These are phyloP conservation scores for Schizochytrium sp. DNA, from an alignment of 108 stramenopile genomes.

Conservation along the genomic window DNA sequence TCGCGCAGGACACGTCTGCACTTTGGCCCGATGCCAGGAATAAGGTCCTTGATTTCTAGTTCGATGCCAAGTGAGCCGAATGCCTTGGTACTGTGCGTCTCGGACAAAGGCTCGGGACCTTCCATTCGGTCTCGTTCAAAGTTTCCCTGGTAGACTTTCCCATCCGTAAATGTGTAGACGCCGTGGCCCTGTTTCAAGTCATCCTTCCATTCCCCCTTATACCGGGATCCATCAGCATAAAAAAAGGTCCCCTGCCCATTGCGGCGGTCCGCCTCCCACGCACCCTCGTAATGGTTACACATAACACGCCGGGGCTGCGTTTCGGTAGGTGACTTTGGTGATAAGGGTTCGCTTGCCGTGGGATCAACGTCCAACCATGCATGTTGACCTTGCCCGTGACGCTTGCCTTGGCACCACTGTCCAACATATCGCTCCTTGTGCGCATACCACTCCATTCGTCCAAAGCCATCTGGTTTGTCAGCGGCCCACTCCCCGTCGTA, in stretches of 20 bases:
- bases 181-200: background rate
- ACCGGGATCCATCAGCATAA: slow-evolving; percentile 13
- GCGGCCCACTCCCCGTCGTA: slow-evolving; percentile 11
- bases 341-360: background rate
- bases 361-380: background rate
- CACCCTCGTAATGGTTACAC: slow-evolving; percentile 17
- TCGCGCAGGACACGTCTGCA: background rate
- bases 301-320: background rate
- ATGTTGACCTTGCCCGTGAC: background rate
- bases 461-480: background rate
- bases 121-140: background rate
- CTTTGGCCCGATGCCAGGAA: background rate
- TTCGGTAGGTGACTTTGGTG: background rate
- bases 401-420: background rate
- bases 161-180: background rate
- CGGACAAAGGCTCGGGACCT: background rate
- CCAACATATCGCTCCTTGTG: background rate
- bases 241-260: slow-evolving; percentile 12
- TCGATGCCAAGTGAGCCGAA: background rate
- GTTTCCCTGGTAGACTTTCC: background rate
- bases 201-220: slow-evolving; percentile 8
- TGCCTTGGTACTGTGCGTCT: background rate
- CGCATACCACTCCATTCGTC: background rate
- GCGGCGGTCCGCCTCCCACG: background rate
- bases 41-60: background rate